These are phyloP conservation scores for Taxawa tesnikishii DNA, from an alignment of 2,329 filamentous ascomycete genomes.

Conservation along the genomic window DNA sequence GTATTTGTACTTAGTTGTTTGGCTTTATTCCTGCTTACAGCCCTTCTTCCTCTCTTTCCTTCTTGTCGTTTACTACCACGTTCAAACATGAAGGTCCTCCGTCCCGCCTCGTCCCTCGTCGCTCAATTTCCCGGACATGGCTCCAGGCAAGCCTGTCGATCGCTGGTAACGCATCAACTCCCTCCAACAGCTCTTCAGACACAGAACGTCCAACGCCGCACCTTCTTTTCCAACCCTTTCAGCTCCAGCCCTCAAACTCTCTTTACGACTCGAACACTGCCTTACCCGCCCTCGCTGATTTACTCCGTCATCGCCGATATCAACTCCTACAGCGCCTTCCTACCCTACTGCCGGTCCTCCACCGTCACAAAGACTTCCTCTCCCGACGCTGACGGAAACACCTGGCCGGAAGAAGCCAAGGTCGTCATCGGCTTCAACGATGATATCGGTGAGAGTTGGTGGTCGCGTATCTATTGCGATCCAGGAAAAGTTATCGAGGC, in stretches of 20 bases:
- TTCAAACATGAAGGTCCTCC: slow-evolving; percentile 15
- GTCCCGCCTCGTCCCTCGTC: slow-evolving; percentile 10
- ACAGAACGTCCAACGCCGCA: slow-evolving; percentile 17
- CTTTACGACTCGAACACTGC: slow-evolving; percentile 61
- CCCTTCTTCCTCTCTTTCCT: too few species aligned
- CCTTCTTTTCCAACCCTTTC: slow-evolving; percentile 33
- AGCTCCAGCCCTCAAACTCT: slow-evolving; percentile 55
- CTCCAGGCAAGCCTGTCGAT: slow-evolving; percentile 2
- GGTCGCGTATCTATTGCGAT: slow-evolving; percentile 65
- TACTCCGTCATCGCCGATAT: slow-evolving; percentile 85
- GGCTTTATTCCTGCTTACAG: too few species aligned
- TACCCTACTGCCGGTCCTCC: slow-evolving; percentile 79
- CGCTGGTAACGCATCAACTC: background rate
- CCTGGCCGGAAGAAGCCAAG: slow-evolving; percentile 62
- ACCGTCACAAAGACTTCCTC: slow-evolving; percentile 63
- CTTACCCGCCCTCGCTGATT: slow-evolving; percentile 57
- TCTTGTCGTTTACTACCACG: too few species aligned
- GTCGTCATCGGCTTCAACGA: slow-evolving; percentile 77
- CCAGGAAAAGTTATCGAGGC: slow-evolving; percentile 62
- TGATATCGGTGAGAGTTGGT: slow-evolving; percentile 72
- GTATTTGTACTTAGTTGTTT: too few species aligned
- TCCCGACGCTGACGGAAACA: slow-evolving; percentile 36
- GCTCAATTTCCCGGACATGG: slow-evolving; percentile 2
- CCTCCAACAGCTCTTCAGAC: background rate
- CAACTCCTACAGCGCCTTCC: slow-evolving; percentile 68